These are phyloP conservation scores for Emmonsiellopsis sp. DNA, from an alignment of 2,329 filamentous ascomycete species.

Conservation along the genomic window DNA sequence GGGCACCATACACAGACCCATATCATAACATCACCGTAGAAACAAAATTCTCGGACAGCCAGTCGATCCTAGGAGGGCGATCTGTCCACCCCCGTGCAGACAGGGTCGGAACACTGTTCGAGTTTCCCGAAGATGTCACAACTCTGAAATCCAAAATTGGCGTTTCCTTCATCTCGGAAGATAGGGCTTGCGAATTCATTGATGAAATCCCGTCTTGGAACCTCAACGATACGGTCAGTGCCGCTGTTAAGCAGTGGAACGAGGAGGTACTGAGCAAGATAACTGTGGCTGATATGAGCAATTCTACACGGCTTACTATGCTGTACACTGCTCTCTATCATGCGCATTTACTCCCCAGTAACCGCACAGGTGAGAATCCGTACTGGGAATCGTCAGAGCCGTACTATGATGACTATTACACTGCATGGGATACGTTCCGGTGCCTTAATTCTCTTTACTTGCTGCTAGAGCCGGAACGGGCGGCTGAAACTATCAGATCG, in stretches of 20 bases:
- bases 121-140: slow-evolving; percentile 43
- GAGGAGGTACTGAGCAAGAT: slow-evolving; percentile 44
- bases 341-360: slow-evolving; percentile 44
- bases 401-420: slow-evolving; percentile 65
- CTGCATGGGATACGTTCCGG: slow-evolving; percentile 55
- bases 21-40: no score
- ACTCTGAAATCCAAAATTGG: slow-evolving; percentile 53
- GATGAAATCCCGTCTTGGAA: slow-evolving; percentile 58
- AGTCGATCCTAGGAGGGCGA: slow-evolving; percentile 34
- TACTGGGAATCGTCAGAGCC: slow-evolving; percentile 55
- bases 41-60: background rate
- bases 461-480: slow-evolving; percentile 52
- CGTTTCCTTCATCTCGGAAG: slow-evolving; percentile 56
- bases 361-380: slow-evolving; percentile 64
- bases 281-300: slow-evolving; percentile 16
- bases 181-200: slow-evolving; percentile 56
- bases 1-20: no score
- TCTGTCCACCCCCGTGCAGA: slow-evolving; percentile 31
- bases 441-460: slow-evolving; percentile 58
- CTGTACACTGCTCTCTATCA: slow-evolving; percentile 33
- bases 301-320: slow-evolving; percentile 39
- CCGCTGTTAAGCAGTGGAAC: slow-evolving; percentile 49
- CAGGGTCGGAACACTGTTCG: slow-evolving; percentile 51
- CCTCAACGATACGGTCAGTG: slow-evolving; percentile 43
- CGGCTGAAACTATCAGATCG: slow-evolving; percentile 57